phyloP scores from a whole-genome alignment of 768 basidiomycete species.

The Collybia sordida region DNA sequence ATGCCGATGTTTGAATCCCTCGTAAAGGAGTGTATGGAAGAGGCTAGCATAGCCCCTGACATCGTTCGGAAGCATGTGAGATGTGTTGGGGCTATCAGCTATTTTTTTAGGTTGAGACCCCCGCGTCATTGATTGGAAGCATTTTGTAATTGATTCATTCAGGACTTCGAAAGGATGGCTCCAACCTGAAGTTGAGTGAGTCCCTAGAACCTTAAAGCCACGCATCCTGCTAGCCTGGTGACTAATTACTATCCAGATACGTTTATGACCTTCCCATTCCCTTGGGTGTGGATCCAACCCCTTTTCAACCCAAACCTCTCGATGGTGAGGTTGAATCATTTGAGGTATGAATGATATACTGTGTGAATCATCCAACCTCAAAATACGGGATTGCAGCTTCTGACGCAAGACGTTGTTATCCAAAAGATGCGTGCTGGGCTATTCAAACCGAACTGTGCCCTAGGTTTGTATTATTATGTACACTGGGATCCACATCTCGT shows the following conservation, averaged over 20 bases:
- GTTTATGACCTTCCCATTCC: slow-evolving; percentile 83
- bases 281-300: slow-evolving; percentile 37
- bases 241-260: slow-evolving; percentile 49
- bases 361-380: not conserved
- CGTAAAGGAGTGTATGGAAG: slow-evolving; percentile 91
- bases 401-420: slow-evolving; percentile 62
- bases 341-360: slow-evolving; percentile 47
- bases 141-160: not conserved
- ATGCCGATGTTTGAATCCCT: slow-evolving; percentile 70
- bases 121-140: not conserved
- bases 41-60: slow-evolving; percentile 77
- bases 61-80: slow-evolving; percentile 60
- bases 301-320: slow-evolving; percentile 66
- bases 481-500: not conserved
- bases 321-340: slow-evolving; percentile 97
- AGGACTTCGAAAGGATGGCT: slow-evolving; percentile 74
- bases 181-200: slow-evolving; percentile 84
- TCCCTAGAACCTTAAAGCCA: not conserved
- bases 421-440: slow-evolving; percentile 60
- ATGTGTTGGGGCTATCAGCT: slow-evolving; percentile 71
- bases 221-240: not conserved
- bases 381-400: slow-evolving; percentile 45
- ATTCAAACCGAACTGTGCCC: slow-evolving; percentile 93
- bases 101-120: slow-evolving; percentile 64
- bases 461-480: slow-evolving; percentile 57